phyloP scores from a whole-genome alignment of 192 early-diverging fungal genomes.

The Fimicolochytrium jonesii region DNA sequence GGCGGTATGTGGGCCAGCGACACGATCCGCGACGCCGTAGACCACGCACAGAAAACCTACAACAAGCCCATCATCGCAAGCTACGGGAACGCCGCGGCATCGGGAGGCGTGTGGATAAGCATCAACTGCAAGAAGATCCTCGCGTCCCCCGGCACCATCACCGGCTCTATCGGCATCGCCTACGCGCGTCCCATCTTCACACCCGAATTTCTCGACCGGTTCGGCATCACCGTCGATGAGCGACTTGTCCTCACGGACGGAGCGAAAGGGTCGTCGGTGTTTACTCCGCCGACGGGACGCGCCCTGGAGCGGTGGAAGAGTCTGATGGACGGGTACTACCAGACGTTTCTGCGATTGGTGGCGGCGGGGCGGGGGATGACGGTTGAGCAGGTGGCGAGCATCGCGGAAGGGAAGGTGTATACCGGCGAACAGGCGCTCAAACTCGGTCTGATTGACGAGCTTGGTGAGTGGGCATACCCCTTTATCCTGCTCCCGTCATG shows the following conservation, averaged over 20 bases:
- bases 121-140: constrained; percentile 49
- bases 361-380: constrained; percentile 51
- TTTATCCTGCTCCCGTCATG: too few relatives aligned
- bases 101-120: constrained; percentile 16
- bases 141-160: constrained; percentile 61
- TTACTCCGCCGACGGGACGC: constrained; percentile 42
- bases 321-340: constrained; percentile 48
- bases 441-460: constrained; percentile 59
- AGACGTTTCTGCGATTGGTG: constrained; percentile 52
- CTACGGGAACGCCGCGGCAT: constrained; percentile 50
- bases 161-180: constrained; percentile 72
- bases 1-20: constrained; percentile 66
- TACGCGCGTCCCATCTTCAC: constrained; percentile 51
- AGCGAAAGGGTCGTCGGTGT: constrained; percentile 41
- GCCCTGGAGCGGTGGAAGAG: constrained; percentile 46
- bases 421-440: constrained; percentile 54
- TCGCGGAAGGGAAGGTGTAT: constrained; percentile 63
- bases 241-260: constrained; percentile 45
- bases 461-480: too few relatives aligned
- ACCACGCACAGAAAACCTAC: constrained; percentile 44
- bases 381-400: constrained; percentile 44
- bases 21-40: constrained; percentile 59
- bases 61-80: constrained; percentile 66
- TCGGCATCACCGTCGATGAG: constrained; percentile 61
- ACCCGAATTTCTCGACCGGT: constrained; percentile 48